Conservation (phyloP, 441 rosid species). For the Viola pubescens region DNA sequence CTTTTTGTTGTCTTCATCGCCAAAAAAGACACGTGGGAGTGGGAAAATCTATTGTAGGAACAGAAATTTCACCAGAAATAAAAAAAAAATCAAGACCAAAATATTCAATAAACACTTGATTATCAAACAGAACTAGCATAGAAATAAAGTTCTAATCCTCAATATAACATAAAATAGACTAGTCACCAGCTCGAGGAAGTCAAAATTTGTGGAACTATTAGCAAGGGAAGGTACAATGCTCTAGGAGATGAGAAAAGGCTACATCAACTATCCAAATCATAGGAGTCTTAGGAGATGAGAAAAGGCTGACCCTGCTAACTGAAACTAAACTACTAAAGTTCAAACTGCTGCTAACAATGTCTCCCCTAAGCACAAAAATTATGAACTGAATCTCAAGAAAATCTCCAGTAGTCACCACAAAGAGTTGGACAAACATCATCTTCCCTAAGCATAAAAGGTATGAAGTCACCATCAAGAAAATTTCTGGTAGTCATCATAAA, state of each 20-base stretch:
- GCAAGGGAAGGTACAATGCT: background rate
- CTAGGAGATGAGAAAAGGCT: background rate
- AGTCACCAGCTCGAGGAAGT: background rate
- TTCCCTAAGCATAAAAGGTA: too few relatives aligned
- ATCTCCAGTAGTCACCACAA: too few relatives aligned
- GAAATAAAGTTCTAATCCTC: conserved; percentile 6
- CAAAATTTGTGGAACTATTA: conserved; percentile 1
- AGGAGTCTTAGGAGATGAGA: background rate
- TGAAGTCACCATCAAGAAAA: background rate
- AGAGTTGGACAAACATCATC: too few relatives aligned
- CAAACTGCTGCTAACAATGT: too few relatives aligned
- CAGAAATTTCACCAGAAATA: conserved; percentile 35
- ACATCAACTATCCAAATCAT: background rate
- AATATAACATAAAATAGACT: conserved; percentile 4
- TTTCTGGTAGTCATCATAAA: background rate
- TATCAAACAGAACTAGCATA: conserved; percentile 3
- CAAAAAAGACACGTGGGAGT: conserved; percentile 53
- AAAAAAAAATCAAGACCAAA: conserved; percentile 32
- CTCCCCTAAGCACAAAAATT: too few relatives aligned
- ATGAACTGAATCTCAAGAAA: too few relatives aligned
- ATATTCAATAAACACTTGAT: conserved; percentile 17
- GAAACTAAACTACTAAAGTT: background rate
- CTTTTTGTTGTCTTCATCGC: conserved; percentile 56
- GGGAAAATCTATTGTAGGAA: conserved; percentile 48
- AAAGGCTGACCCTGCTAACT: too few relatives aligned